Evolutionary conservation across 2,329 filamentous ascomycete genomes (phyloP).

Genomic region (Penicillium olsonii): DNA sequence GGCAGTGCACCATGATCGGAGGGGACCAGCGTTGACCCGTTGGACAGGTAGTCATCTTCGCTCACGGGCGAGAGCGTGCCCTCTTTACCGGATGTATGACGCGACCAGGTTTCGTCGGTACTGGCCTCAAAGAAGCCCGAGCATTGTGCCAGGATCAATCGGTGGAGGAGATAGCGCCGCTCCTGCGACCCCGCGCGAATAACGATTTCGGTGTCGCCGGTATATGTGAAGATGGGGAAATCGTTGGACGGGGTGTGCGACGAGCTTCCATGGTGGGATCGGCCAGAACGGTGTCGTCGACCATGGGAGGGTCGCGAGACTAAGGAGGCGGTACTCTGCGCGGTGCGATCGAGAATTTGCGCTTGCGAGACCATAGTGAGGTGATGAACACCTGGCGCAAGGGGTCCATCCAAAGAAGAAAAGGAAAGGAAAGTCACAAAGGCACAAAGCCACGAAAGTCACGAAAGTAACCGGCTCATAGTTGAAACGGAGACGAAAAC

Average conservation of each 20-base stretch:
- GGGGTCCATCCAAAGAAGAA: constrained; percentile 12
- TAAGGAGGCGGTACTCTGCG: constrained; percentile 64
- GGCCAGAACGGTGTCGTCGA: constrained; percentile 72
- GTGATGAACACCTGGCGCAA: constrained; percentile 17
- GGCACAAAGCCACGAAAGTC: neutral
- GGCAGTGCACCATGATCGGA: constrained; percentile 41
- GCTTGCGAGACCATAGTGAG: constrained; percentile 44
- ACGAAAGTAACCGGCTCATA: neutral
- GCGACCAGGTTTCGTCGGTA: constrained; percentile 76
- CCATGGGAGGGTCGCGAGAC: constrained; percentile 63
- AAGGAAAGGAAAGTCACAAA: neutral
- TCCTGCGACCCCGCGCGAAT: constrained; percentile 70
- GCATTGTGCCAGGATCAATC: constrained; percentile 82
- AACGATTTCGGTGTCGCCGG: constrained; percentile 89
- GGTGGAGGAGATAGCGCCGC: constrained; percentile 83
- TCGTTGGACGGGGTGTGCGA: constrained; percentile 78
- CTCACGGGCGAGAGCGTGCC: constrained; percentile 37
- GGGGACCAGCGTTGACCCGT: constrained; percentile 40
- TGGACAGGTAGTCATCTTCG: constrained; percentile 38
- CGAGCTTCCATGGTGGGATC: constrained; percentile 74
- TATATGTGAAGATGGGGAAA: constrained; percentile 86
- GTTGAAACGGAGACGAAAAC: neutral
- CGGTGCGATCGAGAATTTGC: constrained; percentile 52
- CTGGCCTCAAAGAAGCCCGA: constrained; percentile 88
- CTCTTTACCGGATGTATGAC: constrained; percentile 48